Evolutionary conservation across 768 basidiomycete genomes (phyloP).

Genomic region (Calocera viscosa): DNA sequence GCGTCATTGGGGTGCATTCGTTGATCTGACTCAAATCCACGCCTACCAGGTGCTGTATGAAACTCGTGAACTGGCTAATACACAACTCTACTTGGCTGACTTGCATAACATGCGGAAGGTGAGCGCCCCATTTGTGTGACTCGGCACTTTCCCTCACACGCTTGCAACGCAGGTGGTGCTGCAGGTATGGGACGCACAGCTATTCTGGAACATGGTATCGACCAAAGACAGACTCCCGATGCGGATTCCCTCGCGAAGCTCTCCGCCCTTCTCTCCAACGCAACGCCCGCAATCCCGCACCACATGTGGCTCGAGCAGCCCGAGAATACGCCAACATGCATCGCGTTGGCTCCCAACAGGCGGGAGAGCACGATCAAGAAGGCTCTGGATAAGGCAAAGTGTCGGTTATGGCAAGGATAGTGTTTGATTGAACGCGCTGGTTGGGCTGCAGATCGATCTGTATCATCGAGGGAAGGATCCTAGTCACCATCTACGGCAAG

Average conservation of each 20-base stretch:
- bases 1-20: background rate
- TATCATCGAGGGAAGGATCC: too few relatives aligned
- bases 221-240: slow-evolving; percentile 26
- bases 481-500: too few relatives aligned
- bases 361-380: slow-evolving; percentile 31
- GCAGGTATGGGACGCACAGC: slow-evolving; percentile 24
- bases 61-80: slow-evolving; percentile 30
- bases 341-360: slow-evolving; percentile 35
- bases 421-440: too few relatives aligned
- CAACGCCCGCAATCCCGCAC: slow-evolving; percentile 27
- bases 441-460: too few relatives aligned
- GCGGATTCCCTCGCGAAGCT: slow-evolving; percentile 27
- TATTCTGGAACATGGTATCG: background rate
- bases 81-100: slow-evolving; percentile 31
- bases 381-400: slow-evolving; percentile 33
- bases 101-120: slow-evolving; percentile 36
- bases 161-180: slow-evolving; percentile 28
- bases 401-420: slow-evolving; percentile 28
- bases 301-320: slow-evolving; percentile 37
- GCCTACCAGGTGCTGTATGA: slow-evolving; percentile 31
- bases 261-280: slow-evolving; percentile 22
- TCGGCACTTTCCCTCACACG: background rate
- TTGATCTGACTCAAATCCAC: background rate
- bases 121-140: background rate
- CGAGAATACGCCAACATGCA: slow-evolving; percentile 33